A percentile compares a stretch with the other conserved stretches of the same genome.
Evolutionary conservation across 768 basidiomycete species (phyloP).

Genomic region (Nidularia pulvinata): DNA sequence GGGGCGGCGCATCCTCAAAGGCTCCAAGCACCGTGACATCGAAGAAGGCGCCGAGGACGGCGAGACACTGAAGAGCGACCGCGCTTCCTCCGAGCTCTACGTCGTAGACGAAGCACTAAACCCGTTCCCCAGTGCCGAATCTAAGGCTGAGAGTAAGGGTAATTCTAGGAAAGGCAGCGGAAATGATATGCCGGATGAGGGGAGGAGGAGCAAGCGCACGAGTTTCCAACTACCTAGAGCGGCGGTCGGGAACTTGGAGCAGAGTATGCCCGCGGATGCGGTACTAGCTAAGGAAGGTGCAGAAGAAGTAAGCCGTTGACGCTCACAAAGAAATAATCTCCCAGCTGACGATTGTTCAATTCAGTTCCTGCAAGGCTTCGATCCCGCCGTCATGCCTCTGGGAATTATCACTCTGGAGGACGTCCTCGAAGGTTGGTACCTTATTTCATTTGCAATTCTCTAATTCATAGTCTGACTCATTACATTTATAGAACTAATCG

Average conservation of each 20-base stretch:
- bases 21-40: conserved; percentile 15
- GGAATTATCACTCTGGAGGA: conserved; percentile 95
- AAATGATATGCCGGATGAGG: conserved; percentile 3
- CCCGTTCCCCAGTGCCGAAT: neutral
- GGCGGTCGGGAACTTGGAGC: conserved; percentile 55
- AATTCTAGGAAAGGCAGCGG: neutral
- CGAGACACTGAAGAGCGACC: conserved; percentile 17
- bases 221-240: conserved; percentile 40
- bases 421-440: conserved; percentile 73
- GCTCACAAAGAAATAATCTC: no score
- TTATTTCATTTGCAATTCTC: neutral
- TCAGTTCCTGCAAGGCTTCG: conserved; percentile 80
- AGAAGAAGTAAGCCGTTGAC: conserved; percentile 52
- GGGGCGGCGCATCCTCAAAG: conserved; percentile 9
- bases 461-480: neutral
- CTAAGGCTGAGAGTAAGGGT: neutral
- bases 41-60: conserved; percentile 27
- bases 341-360: neutral
- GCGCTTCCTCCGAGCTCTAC: neutral
- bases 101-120: conserved; percentile 12
- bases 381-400: conserved; percentile 80
- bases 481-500: conserved; percentile 71
- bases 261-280: conserved; percentile 89
- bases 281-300: conserved; percentile 75
- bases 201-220: conserved; percentile 22